Base-by-base conservation (phyloP, 768 basidiomycete genomes). In the Sistotremastrum niveocremeum region DNA sequence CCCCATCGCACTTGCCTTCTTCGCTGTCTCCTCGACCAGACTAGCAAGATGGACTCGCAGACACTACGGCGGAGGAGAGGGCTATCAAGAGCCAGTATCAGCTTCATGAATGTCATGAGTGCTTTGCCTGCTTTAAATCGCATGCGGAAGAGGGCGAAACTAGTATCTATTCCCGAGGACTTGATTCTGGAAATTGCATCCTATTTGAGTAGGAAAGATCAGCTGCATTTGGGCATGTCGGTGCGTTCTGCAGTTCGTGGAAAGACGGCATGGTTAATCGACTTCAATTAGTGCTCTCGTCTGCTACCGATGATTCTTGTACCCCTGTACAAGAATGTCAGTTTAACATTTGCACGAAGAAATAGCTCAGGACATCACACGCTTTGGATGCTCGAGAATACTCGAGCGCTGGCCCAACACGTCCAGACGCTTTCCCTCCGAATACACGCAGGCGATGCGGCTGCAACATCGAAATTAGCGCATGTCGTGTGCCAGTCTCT, bases 111-210 rank as follows among this genome's bases (percentile, higher is more conserved):
- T 20, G 20, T 20, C 20, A 20, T 20, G 20, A 20, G 20, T 20
- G 20, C 20, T 20, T 20, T 20, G 20, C 20, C 20, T 20, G 20
- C 20, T 20, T 20, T 20, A 20, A 20, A 20, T 20, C 20, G 20
- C 20, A 20, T 20, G 20, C 20, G 20, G 20, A 20, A 20, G 20
- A 20, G 20, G 20, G 20, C 20, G 20, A 20, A 20, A 20, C 20
- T 20, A 2, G 28, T 20, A 34, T 37, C 52, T 4, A 47, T 67
- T 9, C 83, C 82, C 0, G 68, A 67, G 33, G 84, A 86, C 58
- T 57, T 85, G 39, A 65, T 84, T 38, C 71, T 83, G 39, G 81
- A 84, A 57, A 71, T 85, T 42, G 74, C 80, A 1, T 58, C 59
- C 29, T 68, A 70, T 55, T 60, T 84, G 38, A 68, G 64, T 34